Evolutionary conservation across 768 basidiomycete species (phyloP).

Genomic region (Rhodotorula babjevae): DNA sequence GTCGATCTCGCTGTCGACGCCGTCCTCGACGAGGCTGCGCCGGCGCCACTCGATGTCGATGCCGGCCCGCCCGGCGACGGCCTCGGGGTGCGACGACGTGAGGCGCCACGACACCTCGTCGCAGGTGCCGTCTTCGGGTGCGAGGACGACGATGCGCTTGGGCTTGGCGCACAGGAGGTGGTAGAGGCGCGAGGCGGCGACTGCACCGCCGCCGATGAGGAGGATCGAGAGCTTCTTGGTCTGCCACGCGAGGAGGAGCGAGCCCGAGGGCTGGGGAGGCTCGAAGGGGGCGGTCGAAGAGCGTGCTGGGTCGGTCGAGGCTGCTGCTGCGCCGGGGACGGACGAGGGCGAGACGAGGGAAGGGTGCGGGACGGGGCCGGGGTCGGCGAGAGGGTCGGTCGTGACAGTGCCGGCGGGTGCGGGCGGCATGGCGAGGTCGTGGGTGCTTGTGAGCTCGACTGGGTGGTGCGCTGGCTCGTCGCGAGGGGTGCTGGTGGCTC

Average conservation of each 20-base stretch:
- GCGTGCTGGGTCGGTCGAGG: background rate
- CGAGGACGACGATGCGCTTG: slow-evolving; percentile 63
- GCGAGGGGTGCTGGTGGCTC: too few relatives aligned
- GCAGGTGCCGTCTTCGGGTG: slow-evolving; percentile 65
- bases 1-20: slow-evolving; percentile 57
- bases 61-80: background rate
- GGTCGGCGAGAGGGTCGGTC: background rate
- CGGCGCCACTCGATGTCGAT: slow-evolving; percentile 57
- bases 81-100: slow-evolving; percentile 14
- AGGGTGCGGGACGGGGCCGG: background rate
- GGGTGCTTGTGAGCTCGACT: background rate
- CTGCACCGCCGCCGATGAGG: slow-evolving; percentile 87
- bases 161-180: slow-evolving; percentile 70
- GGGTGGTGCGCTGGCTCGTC: too few relatives aligned
- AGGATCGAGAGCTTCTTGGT: slow-evolving; percentile 76
- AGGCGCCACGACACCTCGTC: slow-evolving; percentile 51
- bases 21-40: slow-evolving; percentile 54
- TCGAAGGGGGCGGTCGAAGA: background rate
- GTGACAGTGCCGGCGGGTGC: background rate
- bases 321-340: background rate
- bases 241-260: slow-evolving; percentile 85
- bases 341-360: background rate
- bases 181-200: slow-evolving; percentile 81
- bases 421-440: background rate
- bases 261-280: slow-evolving; percentile 9